phyloP scores from a whole-genome alignment of 805 yeast species.

The Blastobotrys americana region DNA sequence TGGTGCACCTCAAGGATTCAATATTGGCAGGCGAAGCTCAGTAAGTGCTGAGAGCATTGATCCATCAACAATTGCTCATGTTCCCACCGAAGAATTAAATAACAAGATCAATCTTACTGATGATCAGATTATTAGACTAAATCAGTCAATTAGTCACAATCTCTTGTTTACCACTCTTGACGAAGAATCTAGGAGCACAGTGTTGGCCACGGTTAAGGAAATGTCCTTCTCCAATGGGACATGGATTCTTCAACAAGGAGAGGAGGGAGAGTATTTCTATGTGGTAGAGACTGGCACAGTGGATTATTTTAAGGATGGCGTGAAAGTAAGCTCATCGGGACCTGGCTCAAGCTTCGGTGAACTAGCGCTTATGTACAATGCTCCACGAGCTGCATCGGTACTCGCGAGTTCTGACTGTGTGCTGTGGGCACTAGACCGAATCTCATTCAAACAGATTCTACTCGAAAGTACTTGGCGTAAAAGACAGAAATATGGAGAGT shows the following conservation, averaged over 20 bases:
- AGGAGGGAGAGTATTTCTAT: conserved; percentile 89
- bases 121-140: conserved; percentile 61
- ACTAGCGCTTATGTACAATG: conserved; percentile 92
- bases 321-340: conserved; percentile 65
- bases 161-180: conserved; percentile 82
- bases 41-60: conserved; percentile 64
- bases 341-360: conserved; percentile 94
- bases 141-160: conserved; percentile 66
- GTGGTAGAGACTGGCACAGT: conserved; percentile 80
- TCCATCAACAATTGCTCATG: conserved; percentile 9
- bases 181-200: conserved; percentile 64
- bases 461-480: conserved; percentile 86
- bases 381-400: conserved; percentile 97
- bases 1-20: conserved; percentile 43
- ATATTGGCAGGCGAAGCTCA: conserved; percentile 74
- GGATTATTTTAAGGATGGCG: conserved; percentile 66
- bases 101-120: conserved; percentile 17
- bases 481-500: conserved; percentile 83
- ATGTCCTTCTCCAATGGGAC: conserved; percentile 51
- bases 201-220: conserved; percentile 77
- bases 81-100: conserved; percentile 3
- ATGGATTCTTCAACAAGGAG: conserved; percentile 81
- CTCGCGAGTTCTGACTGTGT: conserved; percentile 61
- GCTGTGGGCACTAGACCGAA: conserved; percentile 89
- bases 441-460: conserved; percentile 85